Base-by-base conservation (phyloP, 1,284 basidiomycete genomes). In the Trichosporon sp. region DNA sequence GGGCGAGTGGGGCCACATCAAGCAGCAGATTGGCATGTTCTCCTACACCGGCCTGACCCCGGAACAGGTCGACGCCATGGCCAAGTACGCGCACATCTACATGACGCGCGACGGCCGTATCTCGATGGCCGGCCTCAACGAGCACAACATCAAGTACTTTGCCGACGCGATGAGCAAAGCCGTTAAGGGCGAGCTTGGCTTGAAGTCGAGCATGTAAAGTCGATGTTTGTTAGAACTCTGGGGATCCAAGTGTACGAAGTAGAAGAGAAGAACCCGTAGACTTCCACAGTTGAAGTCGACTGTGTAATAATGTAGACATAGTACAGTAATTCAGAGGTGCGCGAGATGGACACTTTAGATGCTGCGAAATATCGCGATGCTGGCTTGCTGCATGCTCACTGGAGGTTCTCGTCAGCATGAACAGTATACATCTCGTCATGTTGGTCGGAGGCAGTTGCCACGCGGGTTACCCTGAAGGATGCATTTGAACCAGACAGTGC, bases 101-200 rank as follows among this genome's bases (percentile, higher is more conserved):
- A 79, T 88, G 77, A 87, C 87, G 16, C 79, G 80, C 69, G 85
- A 87, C 74, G 94, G 94, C 61, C 91, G 94, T 78, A 95, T 96
- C 79, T 95, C 93, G 64, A 97, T 98, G 94, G 94, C 97, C 75
- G 97, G 94, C 35, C 85, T 99, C 80, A 99, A 98, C 87, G 86
- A 87, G 72, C 84, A 86, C 81, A 99, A 99, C 87, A 90, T 98
- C 78, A 90, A 91, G 77, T 93, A 96, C 87, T 96, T 96, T 85
- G 92, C 93, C 38, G 88, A 93, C 85, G 90, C 90, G 79, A 91
- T 96, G 69, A 88, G 91, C 83, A 90, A 90, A 79, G 92, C 90
- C 73, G 92, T 95, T 78, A 92, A 90, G 87, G 91, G 91, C 76
- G 87, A 87, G 72, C 87, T 94, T 76, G 48, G 56, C 38, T 35